Evolutionary conservation across 1,284 basidiomycete species (phyloP), one percentile per base, ranked within the genome.

Genomic region (Exobasidium rhododendri): DNA sequence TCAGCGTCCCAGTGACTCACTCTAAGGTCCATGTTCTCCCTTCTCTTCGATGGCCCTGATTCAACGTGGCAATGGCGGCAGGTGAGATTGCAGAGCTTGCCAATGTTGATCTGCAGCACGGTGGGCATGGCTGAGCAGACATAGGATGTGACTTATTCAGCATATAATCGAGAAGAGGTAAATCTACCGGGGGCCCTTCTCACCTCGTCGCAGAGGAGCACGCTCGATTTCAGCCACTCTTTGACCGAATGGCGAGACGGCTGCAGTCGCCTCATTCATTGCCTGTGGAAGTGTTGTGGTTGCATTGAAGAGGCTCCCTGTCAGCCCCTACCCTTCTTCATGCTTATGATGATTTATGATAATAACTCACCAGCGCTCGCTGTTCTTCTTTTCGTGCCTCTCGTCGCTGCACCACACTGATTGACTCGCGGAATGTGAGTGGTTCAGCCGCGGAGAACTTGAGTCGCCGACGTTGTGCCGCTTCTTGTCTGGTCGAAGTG

Each of bases 51-150:
- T 50, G 47, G 47, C 7, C 47, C 22, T 20, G 47, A 50, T 31
- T 50, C 47, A 14, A 50, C 47, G 20, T 50, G 47, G 47, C 47
- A 50, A 31, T 50, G 47, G 20, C 47, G 47, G 47, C 47, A 50
- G 7, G 47, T 50, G 10, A 50, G 47, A 50, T 50, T 50, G 47
- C 47, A 50, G 14, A 50, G 47, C 20, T 50, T 50, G 7, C 47
- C 47, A 20, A 50, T 50, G 22, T 50, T 50, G 47, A 50, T 50
- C 22, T 50, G 47, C 47, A 50, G 7, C 7, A 31, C 29, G 20
- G 7, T 50, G 7, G 47, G 47, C 22, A 10, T 24, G 47, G 22
- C 47, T 50, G 47, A 24, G n/a, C 47, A 50, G 20, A 50, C 24
- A 50, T 14, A n/a, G n/a, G n/a, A n/a, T n/a, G n/a, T n/a, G n/a